phyloP scores from a whole-genome alignment of 2,329 filamentous ascomycete genomes.

The Penicillium corylophilum region DNA sequence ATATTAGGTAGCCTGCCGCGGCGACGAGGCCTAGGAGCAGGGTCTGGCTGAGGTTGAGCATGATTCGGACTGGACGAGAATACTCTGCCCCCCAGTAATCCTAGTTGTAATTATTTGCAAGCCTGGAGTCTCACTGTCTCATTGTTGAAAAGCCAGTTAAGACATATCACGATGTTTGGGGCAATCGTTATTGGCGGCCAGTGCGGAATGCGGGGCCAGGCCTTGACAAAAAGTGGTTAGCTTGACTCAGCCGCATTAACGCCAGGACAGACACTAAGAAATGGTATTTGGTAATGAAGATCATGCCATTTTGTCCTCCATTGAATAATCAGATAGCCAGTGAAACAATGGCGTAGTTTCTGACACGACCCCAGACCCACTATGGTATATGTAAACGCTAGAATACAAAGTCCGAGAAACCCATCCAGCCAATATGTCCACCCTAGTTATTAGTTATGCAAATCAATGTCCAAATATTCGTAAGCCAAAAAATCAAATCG shows the following conservation, averaged over 20 bases:
- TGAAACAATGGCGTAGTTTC: background rate
- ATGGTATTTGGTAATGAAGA: background rate
- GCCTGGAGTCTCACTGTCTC: background rate
- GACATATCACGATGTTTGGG: background rate
- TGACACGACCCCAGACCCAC: background rate
- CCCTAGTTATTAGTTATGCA: slow-evolving; percentile 12
- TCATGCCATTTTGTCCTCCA: background rate
- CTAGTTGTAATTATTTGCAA: background rate
- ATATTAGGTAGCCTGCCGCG: slow-evolving; percentile 8
- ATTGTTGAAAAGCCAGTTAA: background rate
- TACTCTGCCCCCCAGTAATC: background rate
- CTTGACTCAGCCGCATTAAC: background rate
- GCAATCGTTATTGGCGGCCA: background rate
- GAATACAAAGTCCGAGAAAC: slow-evolving; percentile 12
- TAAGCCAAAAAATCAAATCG: slow-evolving; percentile 11
- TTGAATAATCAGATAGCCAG: background rate
- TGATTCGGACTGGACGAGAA: background rate
- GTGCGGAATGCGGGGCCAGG: background rate
- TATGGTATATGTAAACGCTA: slow-evolving; percentile 17
- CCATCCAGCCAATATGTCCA: slow-evolving; percentile 9
- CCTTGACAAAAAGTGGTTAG: background rate
- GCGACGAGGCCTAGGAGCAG: slow-evolving; percentile 6
- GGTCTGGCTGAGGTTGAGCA: slow-evolving; percentile 9
- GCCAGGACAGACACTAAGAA: background rate
- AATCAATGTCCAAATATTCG: slow-evolving; percentile 4